These are phyloP conservation scores for Cordyceps javanica DNA, from an alignment of 2,329 filamentous ascomycete species.

Conservation along the genomic window DNA sequence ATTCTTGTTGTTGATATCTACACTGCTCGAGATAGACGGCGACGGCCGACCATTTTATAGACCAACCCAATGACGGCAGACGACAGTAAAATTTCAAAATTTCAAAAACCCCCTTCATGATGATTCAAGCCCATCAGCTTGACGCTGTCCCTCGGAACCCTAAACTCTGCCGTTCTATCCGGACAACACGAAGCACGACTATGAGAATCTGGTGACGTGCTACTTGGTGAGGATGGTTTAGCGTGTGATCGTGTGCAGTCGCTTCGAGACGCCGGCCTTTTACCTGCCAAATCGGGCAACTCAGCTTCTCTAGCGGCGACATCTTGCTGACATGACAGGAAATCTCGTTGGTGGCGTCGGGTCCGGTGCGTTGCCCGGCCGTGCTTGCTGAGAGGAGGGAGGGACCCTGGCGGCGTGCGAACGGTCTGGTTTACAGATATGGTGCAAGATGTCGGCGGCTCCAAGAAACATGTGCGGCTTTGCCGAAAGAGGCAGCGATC, in stretches of 20 bases:
- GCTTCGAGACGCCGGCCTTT: neutral
- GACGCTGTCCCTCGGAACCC: neutral
- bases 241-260: neutral
- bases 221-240: neutral
- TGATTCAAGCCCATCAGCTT: neutral
- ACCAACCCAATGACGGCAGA: neutral
- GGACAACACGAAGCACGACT: neutral
- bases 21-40: neutral
- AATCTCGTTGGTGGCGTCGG: neutral
- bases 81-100: neutral
- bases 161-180: slow-evolving; percentile 1
- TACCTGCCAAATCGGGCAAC: slow-evolving; percentile 6
- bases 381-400: neutral
- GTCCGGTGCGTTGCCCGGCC: neutral
- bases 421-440: neutral
- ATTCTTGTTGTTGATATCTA: neutral
- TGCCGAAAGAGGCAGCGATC: slow-evolving; percentile 3
- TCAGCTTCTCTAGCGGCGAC: neutral
- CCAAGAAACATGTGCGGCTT: neutral
- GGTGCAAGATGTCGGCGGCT: neutral
- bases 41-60: neutral
- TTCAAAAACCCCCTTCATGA: neutral
- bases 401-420: neutral
- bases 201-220: neutral
- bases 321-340: slow-evolving; percentile 8